phyloP scores from a whole-genome alignment of 345 rosid species.

The Eucalyptus curtisii region DNA sequence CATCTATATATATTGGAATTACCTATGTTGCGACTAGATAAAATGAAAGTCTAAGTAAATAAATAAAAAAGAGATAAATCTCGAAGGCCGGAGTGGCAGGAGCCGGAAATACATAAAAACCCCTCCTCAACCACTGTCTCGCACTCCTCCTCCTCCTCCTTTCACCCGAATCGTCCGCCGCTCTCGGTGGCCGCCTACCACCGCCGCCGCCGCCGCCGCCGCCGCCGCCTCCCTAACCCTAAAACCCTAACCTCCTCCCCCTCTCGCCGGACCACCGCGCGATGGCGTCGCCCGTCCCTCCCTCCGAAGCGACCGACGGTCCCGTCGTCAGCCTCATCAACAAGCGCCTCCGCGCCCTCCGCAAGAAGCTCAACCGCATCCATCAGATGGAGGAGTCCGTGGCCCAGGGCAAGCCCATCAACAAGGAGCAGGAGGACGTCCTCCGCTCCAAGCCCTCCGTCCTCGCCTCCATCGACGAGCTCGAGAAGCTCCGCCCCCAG shows the following conservation, averaged over 20 bases:
- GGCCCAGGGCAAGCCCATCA: constrained; percentile 67
- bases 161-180: background rate
- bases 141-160: background rate
- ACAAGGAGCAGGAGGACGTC: constrained; percentile 81
- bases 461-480: constrained; percentile 60
- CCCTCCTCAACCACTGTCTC: background rate
- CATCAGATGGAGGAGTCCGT: constrained; percentile 71
- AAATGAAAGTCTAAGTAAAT: background rate
- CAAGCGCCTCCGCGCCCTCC: constrained; percentile 91
- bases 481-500: constrained; percentile 74
- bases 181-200: background rate
- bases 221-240: background rate
- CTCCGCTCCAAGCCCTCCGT: constrained; percentile 75
- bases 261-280: constrained; percentile 3
- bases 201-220: background rate
- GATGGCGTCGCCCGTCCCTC: constrained; percentile 8
- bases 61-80: background rate
- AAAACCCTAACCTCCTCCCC: background rate
- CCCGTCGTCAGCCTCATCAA: constrained; percentile 72
- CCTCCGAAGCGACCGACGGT: constrained; percentile 43
- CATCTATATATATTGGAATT: background rate
- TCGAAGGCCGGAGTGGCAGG: background rate
- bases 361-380: constrained; percentile 78
- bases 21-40: background rate
- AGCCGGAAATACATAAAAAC: background rate